Evolutionary conservation across 2,329 filamentous ascomycete species (phyloP), one percentile per base, ranked within the genome.

Genomic region (Xylariaceae sp.): DNA sequence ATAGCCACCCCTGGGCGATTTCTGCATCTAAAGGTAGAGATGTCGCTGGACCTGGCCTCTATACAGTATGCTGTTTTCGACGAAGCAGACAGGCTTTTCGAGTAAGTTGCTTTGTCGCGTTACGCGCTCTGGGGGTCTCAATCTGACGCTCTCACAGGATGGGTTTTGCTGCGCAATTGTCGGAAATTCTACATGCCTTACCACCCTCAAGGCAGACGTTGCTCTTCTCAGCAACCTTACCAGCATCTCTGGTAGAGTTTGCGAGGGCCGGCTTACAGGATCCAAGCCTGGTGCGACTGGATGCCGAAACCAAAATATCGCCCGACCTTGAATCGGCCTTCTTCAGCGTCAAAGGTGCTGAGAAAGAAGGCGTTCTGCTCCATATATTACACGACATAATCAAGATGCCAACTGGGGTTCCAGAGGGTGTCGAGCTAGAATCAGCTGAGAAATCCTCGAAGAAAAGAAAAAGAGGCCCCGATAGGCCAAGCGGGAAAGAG

Each of bases 1-100:
- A 96, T 98, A 52, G 92, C 92, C 9, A 96, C 93, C 0, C 92
- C 92, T 0, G 92, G 93, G 58, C 85, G 92, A 49, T 98, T 98
- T 50, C 67, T 98, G 46, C 92, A 98, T 68, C 63, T 98, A 44
- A 93, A 96, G 62, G 90, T 96, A 14, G 92, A 98, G 56, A 98
- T 98, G 93, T 71, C 72, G 8, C 62, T 98, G 33, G 86, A 95
- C 52, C 65, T 98, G n/a, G 87, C 82, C 1, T 94, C 87, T 4
- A 81, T 98, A 40, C 75, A 78, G 47, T 98, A 98, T 52, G 86
- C 94, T 16, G 92, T 98, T 7, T 98, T 98, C 44, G 92, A 98
- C 56, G 92, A 98, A 59, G 92, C 92, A 2, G 92, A 98, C 68
- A 77, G 92, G 34, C 68, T 98, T 14, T 98, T 98, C 59, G 92